Conservation (phyloP, 345 rosid species). For the Citrus sp. region DNA sequence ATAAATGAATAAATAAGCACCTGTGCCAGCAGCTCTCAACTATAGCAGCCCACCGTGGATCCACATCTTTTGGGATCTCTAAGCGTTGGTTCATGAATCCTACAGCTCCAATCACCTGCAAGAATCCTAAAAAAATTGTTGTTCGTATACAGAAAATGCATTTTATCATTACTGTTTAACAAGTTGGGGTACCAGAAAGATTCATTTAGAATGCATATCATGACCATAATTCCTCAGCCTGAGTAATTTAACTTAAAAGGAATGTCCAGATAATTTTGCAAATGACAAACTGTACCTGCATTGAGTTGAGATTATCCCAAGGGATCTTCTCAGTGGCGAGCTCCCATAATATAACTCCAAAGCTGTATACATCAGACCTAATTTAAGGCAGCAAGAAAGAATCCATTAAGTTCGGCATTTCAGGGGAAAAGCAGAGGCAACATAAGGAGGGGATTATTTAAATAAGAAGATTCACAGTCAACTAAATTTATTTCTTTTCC, state of each 20-base stretch:
- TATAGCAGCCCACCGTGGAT: constrained; percentile 77
- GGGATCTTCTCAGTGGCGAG: constrained; percentile 94
- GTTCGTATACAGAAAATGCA: constrained; percentile 9
- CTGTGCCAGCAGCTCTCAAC: constrained; percentile 96
- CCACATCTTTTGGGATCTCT: constrained; percentile 76
- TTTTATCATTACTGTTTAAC: background rate
- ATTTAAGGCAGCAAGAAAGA: constrained; percentile 17
- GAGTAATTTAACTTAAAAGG: background rate
- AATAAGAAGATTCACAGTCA: background rate
- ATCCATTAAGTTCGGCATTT: background rate
- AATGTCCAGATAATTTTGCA: background rate
- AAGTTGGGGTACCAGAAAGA: background rate
- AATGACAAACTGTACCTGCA: constrained; percentile 64
- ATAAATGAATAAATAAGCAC: constrained; percentile 31
- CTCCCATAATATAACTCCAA: constrained; percentile 93
- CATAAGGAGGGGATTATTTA: background rate
- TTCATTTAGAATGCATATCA: background rate
- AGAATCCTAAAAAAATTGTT: constrained; percentile 26
- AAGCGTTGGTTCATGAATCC: constrained; percentile 96
- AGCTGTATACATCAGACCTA: constrained; percentile 98
- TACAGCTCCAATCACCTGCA: constrained; percentile 95
- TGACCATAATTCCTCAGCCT: background rate
- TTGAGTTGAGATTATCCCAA: constrained; percentile 92
- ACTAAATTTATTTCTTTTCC: constrained; percentile 5
- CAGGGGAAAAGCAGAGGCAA: background rate